Percentiles rank a stretch among this genome's conserved stretches.
Conservation (phyloP, 208 protist species). For the Crithidia acanthocephali region DNA sequence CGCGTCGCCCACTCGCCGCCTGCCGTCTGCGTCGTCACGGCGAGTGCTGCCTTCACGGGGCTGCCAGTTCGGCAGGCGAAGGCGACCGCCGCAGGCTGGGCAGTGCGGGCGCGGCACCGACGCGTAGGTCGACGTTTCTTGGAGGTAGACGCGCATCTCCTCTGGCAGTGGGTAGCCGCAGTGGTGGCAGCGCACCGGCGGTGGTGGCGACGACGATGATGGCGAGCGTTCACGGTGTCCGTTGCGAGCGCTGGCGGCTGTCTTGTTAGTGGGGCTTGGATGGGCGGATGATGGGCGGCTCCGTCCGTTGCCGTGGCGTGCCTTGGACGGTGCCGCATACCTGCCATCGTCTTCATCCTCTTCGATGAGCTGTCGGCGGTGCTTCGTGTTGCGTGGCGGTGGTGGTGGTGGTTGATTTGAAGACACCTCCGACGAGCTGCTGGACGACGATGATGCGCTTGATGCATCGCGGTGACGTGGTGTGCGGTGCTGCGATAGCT, state of each 20-base stretch:
- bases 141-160: constrained; percentile 21
- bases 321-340: not conserved
- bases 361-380: not conserved
- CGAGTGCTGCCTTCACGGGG: not conserved
- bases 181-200: constrained; percentile 4
- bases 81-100: constrained; percentile 19
- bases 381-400: not conserved
- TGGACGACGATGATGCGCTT: not conserved
- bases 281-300: not conserved
- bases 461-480: not conserved
- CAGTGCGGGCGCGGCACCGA: constrained; percentile 24
- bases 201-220: not conserved
- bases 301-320: not conserved
- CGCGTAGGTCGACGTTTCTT: constrained; percentile 16
- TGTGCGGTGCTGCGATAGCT: not conserved
- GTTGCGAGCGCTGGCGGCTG: too few species aligned
- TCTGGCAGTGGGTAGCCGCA: constrained; percentile 22
- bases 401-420: not conserved
- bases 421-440: not conserved
- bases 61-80: not conserved
- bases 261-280: not conserved
- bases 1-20: not conserved
- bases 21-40: not conserved
- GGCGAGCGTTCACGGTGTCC: not conserved
- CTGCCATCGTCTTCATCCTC: not conserved